Conservation (phyloP, 75 land plant species). For the Sequoia sempervirens region DNA sequence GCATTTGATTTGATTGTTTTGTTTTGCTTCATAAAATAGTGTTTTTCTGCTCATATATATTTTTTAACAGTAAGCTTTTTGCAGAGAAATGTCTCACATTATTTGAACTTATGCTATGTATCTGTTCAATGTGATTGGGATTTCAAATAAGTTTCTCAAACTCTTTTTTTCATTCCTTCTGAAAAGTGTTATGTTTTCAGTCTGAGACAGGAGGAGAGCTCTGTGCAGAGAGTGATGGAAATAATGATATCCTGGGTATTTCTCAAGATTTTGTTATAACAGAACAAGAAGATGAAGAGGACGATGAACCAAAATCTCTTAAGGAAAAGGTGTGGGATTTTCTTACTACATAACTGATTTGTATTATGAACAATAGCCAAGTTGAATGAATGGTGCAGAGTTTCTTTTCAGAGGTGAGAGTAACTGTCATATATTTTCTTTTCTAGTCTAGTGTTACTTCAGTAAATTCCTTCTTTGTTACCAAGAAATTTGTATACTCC, state of each 20-base stretch:
- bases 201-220: slow-evolving; percentile 5
- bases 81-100: not conserved
- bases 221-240: slow-evolving; percentile 9
- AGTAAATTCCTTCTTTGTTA: not conserved
- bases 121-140: not conserved
- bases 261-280: slow-evolving; percentile 6
- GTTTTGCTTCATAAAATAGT: not conserved
- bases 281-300: slow-evolving; percentile 25
- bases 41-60: not conserved
- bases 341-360: slow-evolving; percentile 21
- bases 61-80: not conserved
- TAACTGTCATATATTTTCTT: not conserved
- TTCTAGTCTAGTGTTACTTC: not conserved
- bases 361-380: not conserved
- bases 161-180: not conserved
- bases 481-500: not conserved
- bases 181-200: not conserved
- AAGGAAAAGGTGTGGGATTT: slow-evolving; percentile 34
- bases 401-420: slow-evolving; percentile 4
- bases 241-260: not conserved
- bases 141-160: not conserved
- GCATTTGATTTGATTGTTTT: not conserved
- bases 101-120: not conserved
- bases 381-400: not conserved
- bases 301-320: slow-evolving; percentile 10